These are phyloP conservation scores for Globisporangium carolinianum DNA, from an alignment of 352 stramenopile species.

Conservation along the genomic window DNA sequence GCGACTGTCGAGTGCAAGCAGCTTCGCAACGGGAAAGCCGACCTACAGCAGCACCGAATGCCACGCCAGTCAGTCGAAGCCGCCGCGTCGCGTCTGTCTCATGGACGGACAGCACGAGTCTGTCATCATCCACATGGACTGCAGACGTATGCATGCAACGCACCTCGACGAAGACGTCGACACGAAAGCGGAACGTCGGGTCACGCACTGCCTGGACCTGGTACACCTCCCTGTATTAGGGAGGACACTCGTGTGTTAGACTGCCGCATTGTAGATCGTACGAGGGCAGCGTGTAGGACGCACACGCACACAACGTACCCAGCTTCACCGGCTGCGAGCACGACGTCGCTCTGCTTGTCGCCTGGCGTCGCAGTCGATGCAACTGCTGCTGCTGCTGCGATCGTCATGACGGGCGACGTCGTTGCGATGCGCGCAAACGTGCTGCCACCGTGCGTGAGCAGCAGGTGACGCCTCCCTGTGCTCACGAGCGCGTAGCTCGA, in stretches of 20 bases:
- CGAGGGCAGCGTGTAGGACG: background rate
- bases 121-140: no score
- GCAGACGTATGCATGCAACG: no score
- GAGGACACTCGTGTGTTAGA: no score
- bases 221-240: constrained; percentile 30
- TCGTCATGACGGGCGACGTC: constrained; percentile 20
- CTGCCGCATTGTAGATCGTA: background rate
- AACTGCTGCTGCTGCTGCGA: constrained; percentile 14
- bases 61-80: background rate
- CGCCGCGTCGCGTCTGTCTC: background rate
- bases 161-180: constrained; percentile 27
- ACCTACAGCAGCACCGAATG: constrained; percentile 11
- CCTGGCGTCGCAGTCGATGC: background rate
- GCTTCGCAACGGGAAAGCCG: constrained; percentile 31
- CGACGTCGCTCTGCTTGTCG: constrained; percentile 16
- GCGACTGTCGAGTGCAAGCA: constrained; percentile 18
- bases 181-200: constrained; percentile 19
- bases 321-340: constrained; percentile 39
- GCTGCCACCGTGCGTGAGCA: constrained; percentile 34
- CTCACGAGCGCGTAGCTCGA: constrained; percentile 44
- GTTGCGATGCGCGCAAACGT: constrained; percentile 23
- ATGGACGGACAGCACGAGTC: background rate
- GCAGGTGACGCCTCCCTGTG: constrained; percentile 35
- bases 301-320: constrained; percentile 19
- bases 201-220: constrained; percentile 24